phyloP scores from a whole-genome alignment of 1,284 basidiomycete genomes.

The Irpex sp. region DNA sequence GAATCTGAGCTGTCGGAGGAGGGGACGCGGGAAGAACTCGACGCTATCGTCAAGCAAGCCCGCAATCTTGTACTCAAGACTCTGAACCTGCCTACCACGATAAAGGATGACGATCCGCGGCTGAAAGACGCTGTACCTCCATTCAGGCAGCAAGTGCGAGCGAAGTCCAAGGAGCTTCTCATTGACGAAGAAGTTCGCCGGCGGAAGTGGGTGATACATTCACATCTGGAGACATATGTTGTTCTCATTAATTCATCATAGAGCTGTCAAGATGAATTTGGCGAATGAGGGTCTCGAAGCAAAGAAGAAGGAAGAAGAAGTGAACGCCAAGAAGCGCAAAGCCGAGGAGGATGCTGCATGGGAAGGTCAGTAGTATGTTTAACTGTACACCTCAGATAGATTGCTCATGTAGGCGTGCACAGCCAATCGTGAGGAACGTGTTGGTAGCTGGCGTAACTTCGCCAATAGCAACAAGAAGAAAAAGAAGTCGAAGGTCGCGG shows the following conservation, averaged over 20 bases:
- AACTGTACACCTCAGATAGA: background rate
- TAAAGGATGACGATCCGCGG: constrained; percentile 48
- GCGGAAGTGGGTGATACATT: constrained; percentile 52
- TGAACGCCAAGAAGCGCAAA: constrained; percentile 68
- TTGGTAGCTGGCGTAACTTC: constrained; percentile 78
- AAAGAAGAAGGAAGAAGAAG: constrained; percentile 77
- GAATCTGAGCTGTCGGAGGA: constrained; percentile 74
- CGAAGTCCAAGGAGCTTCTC: constrained; percentile 69
- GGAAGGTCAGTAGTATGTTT: constrained; percentile 62
- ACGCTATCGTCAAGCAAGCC: constrained; percentile 70
- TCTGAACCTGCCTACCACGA: constrained; percentile 52
- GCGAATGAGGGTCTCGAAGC: constrained; percentile 83
- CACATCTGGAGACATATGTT: constrained; percentile 3
- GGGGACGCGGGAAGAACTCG: constrained; percentile 69
- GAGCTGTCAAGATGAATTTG: constrained; percentile 79
- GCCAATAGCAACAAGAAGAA: constrained; percentile 57
- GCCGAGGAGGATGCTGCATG: constrained; percentile 75
- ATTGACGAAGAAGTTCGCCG: constrained; percentile 79
- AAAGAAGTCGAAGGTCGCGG: constrained; percentile 59
- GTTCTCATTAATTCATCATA: constrained; percentile 22
- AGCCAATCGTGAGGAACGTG: constrained; percentile 74
- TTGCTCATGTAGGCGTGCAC: constrained; percentile 3
- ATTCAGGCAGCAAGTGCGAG: constrained; percentile 57
- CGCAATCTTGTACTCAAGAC: constrained; percentile 56
- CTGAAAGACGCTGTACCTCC: constrained; percentile 52